Evolutionary conservation across 306 rosid genomes (phyloP), one percentile per base, ranked within the genome.

Genomic region (Astragalus glycyphyllos): DNA sequence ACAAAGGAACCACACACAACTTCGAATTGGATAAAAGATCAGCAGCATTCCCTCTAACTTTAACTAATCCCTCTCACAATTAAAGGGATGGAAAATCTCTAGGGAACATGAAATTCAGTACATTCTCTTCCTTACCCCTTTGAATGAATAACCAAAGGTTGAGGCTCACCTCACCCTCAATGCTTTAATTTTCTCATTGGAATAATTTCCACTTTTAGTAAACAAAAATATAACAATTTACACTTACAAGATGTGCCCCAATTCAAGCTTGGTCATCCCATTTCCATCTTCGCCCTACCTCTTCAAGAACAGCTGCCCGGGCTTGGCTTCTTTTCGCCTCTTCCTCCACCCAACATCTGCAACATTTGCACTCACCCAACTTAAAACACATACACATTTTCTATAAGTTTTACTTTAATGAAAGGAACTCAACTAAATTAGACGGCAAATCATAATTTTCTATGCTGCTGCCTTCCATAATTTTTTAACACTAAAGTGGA

Each of bases 261-360:
- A 23, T 70, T 78, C 81, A 86, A 82, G 83, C 83, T 79, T 89
- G 85, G 78, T 75, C 78, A 13, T 73, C 86, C 96, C 97, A 88
- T 79, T 79, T 94, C 97, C 99, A 91, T 79, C 99, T 89, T 68
- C 91, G 89, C 46, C 85, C 91, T 15, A 89, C 99, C 85, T 94
- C 96, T 81, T 86, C 86, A 0, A 94, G 95, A 73, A 94, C 97
- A 54, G 88, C 88, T 48, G 96, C 97, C 32, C 96, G 87, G 20
- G 96, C 90, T 77, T 87, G 90, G 80, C 90, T 91, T 82, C 80
- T 89, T 71, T 69, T 87, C 9, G 95, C 99, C 65, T 94, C 99
- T 11, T 94, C 99, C 83, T 94, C 99, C 69, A 94, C 94, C 99
- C 99, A 94, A n/a, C 95, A 84, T 86, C 96, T 94, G 97, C 85